Percentiles rank a stretch among this genome's conserved stretches.
phyloP scores from a whole-genome alignment of 305 asterid genomes.

The Fraxinus platypoda region DNA sequence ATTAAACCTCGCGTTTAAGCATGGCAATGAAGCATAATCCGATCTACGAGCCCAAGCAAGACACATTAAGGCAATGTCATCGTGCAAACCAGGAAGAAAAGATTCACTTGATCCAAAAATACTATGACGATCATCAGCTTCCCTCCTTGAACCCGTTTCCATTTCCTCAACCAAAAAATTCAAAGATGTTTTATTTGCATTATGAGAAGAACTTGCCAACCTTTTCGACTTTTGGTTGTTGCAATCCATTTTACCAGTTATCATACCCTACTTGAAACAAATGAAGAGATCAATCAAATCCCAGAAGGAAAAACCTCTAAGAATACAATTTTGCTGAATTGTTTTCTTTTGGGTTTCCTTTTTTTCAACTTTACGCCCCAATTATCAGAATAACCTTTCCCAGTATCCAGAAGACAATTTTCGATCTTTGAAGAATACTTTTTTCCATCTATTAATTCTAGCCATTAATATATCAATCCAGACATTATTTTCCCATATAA shows the following conservation, averaged over 20 bases:
- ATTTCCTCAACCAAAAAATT: constrained; percentile 31
- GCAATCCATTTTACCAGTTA: constrained; percentile 32
- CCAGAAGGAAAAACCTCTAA: constrained; percentile 18
- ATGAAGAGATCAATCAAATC: constrained; percentile 28
- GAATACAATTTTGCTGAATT: neutral
- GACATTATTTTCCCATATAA: neutral
- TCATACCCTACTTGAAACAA: constrained; percentile 17
- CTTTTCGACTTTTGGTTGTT: constrained; percentile 34
- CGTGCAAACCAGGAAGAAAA: constrained; percentile 66
- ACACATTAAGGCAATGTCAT: constrained; percentile 65
- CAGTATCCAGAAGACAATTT: neutral
- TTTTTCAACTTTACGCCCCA: constrained; percentile 12
- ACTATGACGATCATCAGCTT: constrained; percentile 42
- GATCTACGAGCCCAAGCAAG: constrained; percentile 65
- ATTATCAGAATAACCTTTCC: constrained; percentile 24
- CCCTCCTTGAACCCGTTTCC: constrained; percentile 36
- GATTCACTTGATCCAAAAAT: constrained; percentile 47
- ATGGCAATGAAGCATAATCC: constrained; percentile 60
- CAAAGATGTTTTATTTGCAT: constrained; percentile 19
- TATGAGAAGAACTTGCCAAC: constrained; percentile 26
- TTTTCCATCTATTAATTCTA: constrained; percentile 27
- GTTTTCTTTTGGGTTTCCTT: neutral
- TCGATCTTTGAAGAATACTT: constrained; percentile 9
- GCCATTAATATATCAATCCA: constrained; percentile 27
- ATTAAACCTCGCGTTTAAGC: constrained; percentile 55